Conservation (phyloP, 2,329 filamentous ascomycete genomes). For the Seiridium cupressi region DNA sequence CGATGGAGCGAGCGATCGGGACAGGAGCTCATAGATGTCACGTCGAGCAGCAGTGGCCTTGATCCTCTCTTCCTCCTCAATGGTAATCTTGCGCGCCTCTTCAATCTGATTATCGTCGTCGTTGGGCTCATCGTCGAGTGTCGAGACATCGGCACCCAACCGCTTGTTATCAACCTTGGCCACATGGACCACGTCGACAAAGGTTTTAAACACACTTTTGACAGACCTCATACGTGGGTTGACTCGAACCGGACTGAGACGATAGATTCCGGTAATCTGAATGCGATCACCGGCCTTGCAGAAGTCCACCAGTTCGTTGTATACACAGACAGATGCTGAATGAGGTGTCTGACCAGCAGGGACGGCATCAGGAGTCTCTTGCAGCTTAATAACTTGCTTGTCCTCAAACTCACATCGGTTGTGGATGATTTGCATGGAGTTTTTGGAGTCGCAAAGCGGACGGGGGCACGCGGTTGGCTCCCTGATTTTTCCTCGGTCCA, state of each 20-base stretch:
- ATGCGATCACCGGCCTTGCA: slow-evolving; percentile 98
- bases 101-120: slow-evolving; percentile 74
- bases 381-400: slow-evolving; percentile 97
- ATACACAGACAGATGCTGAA: slow-evolving; percentile 92
- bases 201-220: slow-evolving; percentile 97
- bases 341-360: slow-evolving; percentile 96
- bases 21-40: slow-evolving; percentile 90
- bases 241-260: slow-evolving; percentile 87
- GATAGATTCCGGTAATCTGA: slow-evolving; percentile 94
- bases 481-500: slow-evolving; percentile 93
- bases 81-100: slow-evolving; percentile 77
- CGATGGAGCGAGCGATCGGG: slow-evolving; percentile 87
- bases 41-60: slow-evolving; percentile 72
- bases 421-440: slow-evolving; percentile 98
- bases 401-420: slow-evolving; percentile 94
- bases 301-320: slow-evolving; percentile 95
- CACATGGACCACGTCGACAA: slow-evolving; percentile 91
- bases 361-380: slow-evolving; percentile 93
- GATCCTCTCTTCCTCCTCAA: slow-evolving; percentile 89
- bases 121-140: slow-evolving; percentile 76
- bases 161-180: slow-evolving; percentile 96
- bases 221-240: slow-evolving; percentile 90
- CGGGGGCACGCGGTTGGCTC: slow-evolving; percentile 91
- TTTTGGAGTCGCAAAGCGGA: slow-evolving; percentile 75
- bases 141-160: slow-evolving; percentile 86